These are phyloP conservation scores for Fusarium papillatum DNA, from an alignment of 2,329 filamentous ascomycete species.

Conservation along the genomic window DNA sequence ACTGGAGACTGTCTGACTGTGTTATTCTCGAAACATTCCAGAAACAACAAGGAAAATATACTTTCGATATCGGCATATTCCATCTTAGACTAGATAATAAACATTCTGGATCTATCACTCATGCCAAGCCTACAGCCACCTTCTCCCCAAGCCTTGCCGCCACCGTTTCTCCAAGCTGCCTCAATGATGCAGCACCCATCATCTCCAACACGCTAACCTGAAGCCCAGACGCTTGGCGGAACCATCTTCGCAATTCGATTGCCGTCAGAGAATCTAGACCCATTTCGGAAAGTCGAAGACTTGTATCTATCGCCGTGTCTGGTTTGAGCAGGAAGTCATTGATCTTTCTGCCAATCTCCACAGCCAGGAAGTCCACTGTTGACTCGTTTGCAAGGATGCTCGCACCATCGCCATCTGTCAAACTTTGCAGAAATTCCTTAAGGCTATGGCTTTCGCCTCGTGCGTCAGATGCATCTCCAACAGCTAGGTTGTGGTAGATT, in stretches of 20 bases:
- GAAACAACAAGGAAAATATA: not conserved
- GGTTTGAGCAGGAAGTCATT: conserved; percentile 19
- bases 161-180: conserved; percentile 9
- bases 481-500: conserved; percentile 15
- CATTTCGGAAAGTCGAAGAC: conserved; percentile 6
- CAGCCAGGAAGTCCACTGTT: not conserved
- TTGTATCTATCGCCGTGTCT: conserved; percentile 8
- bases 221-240: conserved; percentile 9
- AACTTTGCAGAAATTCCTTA: not conserved
- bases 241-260: conserved; percentile 27
- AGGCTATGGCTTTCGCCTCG: conserved; percentile 1
- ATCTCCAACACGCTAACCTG: conserved; percentile 32
- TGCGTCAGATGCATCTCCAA: not conserved
- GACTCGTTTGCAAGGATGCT: not conserved
- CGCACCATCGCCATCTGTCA: not conserved
- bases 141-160: conserved; percentile 1
- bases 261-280: conserved; percentile 28
- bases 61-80: not conserved
- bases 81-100: not conserved
- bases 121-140: not conserved
- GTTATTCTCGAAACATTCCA: conserved; percentile 1
- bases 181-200: conserved; percentile 14
- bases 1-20: no score
- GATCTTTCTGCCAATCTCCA: conserved; percentile 18
- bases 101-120: not conserved